These are phyloP conservation scores for Aspergillus pseudonomiae DNA, from an alignment of 2,329 filamentous ascomycete species.

Conservation along the genomic window DNA sequence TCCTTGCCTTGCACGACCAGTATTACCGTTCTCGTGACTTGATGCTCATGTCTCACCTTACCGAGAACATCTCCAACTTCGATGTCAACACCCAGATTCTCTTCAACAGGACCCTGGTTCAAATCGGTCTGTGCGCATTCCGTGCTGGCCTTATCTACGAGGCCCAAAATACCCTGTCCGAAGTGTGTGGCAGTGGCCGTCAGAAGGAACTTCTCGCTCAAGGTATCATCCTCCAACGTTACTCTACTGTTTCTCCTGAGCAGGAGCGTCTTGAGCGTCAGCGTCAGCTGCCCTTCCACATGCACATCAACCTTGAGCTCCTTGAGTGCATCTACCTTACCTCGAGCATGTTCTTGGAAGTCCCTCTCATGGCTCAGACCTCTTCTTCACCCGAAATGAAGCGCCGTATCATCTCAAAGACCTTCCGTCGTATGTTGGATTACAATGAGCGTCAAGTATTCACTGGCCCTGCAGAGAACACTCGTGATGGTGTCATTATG, in stretches of 20 bases:
- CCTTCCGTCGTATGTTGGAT: slow-evolving; percentile 97
- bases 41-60: slow-evolving; percentile 99
- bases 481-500: slow-evolving; percentile 98
- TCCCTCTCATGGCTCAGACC: slow-evolving; percentile 93
- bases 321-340: slow-evolving; percentile 98
- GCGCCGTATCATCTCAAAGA: slow-evolving; percentile 98
- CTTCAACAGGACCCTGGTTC: slow-evolving; percentile 96
- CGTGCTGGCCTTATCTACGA: slow-evolving; percentile 95
- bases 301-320: slow-evolving; percentile 99
- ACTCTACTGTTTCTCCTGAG: slow-evolving; percentile 93
- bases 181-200: slow-evolving; percentile 95
- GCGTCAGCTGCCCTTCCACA: slow-evolving; percentile 97
- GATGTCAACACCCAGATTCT: slow-evolving; percentile 97
- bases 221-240: slow-evolving; percentile 97
- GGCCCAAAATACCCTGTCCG: slow-evolving; percentile 94
- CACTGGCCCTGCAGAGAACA: slow-evolving; percentile 97
- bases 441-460: slow-evolving; percentile 99
- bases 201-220: slow-evolving; percentile 98
- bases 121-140: slow-evolving; percentile 98
- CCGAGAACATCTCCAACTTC: slow-evolving; percentile 95
- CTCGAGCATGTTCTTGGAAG: slow-evolving; percentile 98
- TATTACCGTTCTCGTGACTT: slow-evolving; percentile 98
- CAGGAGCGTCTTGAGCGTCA: slow-evolving; percentile 97
- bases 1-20: slow-evolving; percentile 93
- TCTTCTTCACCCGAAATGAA: slow-evolving; percentile 95